Percentiles rank a stretch among this genome's conserved stretches.
Evolutionary conservation across 2,329 filamentous ascomycete genomes (phyloP).

Genomic region (Purpureocillium takamizusanense): DNA sequence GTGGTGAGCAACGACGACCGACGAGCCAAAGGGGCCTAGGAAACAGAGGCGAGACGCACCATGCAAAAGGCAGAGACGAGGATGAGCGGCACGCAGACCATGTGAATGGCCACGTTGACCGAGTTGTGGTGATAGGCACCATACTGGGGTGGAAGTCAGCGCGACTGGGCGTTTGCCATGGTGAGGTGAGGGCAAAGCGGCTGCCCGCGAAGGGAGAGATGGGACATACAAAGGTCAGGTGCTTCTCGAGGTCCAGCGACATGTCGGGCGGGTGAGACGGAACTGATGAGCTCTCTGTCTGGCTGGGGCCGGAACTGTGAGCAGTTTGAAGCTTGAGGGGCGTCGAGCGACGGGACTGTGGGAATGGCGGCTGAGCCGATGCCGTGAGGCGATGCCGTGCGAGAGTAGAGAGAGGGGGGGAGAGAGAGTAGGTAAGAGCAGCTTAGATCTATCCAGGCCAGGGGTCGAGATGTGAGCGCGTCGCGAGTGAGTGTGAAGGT

Average conservation of each 20-base stretch:
- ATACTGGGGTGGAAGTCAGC: conserved; percentile 45
- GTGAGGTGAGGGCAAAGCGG: background rate
- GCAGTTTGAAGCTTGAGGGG: background rate
- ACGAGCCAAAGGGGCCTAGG: background rate
- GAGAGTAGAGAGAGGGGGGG: background rate
- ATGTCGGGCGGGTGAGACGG: conserved; percentile 24
- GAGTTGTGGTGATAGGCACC: conserved; percentile 74
- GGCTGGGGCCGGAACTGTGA: background rate
- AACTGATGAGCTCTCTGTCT: background rate
- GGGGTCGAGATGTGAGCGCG: too few relatives aligned
- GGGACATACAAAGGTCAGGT: conserved; percentile 60
- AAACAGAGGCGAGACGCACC: conserved; percentile 37
- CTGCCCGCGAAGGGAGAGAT: conserved; percentile 1
- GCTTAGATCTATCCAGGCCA: background rate
- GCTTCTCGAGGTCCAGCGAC: conserved; percentile 72
- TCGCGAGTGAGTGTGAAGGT: background rate
- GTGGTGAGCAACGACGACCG: background rate
- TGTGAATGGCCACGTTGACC: conserved; percentile 71
- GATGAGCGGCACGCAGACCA: conserved; percentile 69
- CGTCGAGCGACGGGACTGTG: background rate
- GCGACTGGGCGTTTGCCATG: background rate
- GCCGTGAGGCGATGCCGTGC: too few relatives aligned
- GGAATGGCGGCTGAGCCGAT: background rate
- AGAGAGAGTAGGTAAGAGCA: background rate
- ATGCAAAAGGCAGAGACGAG: conserved; percentile 62